Base-by-base conservation (phyloP, 106 monocot species). In the Dendrobium nobile region DNA sequence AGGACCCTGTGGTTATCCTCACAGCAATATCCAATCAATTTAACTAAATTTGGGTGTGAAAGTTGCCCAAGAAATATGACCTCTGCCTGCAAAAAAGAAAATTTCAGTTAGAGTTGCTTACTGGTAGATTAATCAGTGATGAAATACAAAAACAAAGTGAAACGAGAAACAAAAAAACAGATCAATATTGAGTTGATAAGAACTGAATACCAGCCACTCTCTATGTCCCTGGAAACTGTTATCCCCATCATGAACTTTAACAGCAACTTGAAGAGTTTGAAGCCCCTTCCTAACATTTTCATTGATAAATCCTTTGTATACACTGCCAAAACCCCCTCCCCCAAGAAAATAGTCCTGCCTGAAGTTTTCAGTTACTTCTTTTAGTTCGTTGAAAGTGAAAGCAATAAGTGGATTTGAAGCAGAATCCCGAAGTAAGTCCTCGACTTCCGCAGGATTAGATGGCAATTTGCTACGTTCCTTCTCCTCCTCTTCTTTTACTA, bases 1-100 rank as follows among this genome's bases (percentile, higher is more conserved):
- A 90, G 85, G 68, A 90, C 83, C 22, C 83, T 56, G 5, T 90
- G 85, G 4, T 87, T 84, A 41, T 83, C 81, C 82, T 90, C 90
- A 44, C 90, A 87, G 81, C 90, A 90, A 54, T 87, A 90, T 44
- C 90, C 90, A 54, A 90, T 64, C 44, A 90, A 78, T 33, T 90
- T 85, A 43, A 90, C 90, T 47, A 90, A 47, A 77, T 90, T 87
- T 37, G 87, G 90, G 83, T 90, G 90, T 5, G 90, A 90, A 76
- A 90, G 90, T 67, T 90, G 87, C 24, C 90, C 87, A 13, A 90
- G 87, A 45, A 85, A 87, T 68, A 79, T 82, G 22, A 90, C 90
- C 75, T 90, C 90, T 42, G 87, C 85, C 87, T 90, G 20, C 44
- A 87, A n/a, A 77, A 37, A 65, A 4, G 26, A 16, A 77, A 77